Evolutionary conservation across 495 filamentous ascomycete species (phyloP).

Genomic region (Podospora conica): DNA sequence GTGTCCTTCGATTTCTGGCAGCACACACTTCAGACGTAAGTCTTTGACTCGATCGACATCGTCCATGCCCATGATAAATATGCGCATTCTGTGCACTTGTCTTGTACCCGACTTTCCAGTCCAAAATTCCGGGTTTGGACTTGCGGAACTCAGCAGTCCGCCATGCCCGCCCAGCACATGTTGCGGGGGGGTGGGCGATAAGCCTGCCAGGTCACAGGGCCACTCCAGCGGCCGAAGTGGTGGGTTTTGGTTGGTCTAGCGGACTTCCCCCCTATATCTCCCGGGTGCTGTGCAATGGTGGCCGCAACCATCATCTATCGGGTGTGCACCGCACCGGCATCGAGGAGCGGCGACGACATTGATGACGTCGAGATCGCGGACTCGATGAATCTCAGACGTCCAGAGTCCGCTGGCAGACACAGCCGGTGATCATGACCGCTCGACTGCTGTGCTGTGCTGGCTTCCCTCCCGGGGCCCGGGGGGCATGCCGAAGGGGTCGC

Average conservation of each 20-base stretch:
- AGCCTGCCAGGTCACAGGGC: neutral
- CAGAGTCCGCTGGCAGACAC: neutral
- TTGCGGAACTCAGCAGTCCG: neutral
- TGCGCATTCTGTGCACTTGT: too few relatives aligned
- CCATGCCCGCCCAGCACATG: too few relatives aligned
- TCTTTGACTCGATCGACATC: too few relatives aligned
- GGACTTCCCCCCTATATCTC: conserved; percentile 12
- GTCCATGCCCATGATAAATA: neutral
- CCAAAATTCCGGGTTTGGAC: neutral
- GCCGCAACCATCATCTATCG: neutral
- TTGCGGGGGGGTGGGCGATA: neutral
- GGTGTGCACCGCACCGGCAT: neutral
- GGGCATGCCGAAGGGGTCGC: neutral
- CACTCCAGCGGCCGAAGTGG: neutral
- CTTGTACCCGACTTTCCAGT: too few relatives aligned
- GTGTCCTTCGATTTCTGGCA: neutral
- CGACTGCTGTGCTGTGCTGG: too few relatives aligned
- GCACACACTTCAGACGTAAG: neutral
- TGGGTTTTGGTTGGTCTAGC: conserved; percentile 7
- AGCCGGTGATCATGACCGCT: neutral
- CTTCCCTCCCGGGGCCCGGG: neutral
- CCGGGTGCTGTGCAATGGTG: neutral
- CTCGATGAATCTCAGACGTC: neutral
- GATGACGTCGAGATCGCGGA: neutral
- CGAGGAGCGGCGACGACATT: neutral